phyloP scores from a whole-genome alignment of 2,329 filamentous ascomycete species.

The Dendrostoma leiphaemia region DNA sequence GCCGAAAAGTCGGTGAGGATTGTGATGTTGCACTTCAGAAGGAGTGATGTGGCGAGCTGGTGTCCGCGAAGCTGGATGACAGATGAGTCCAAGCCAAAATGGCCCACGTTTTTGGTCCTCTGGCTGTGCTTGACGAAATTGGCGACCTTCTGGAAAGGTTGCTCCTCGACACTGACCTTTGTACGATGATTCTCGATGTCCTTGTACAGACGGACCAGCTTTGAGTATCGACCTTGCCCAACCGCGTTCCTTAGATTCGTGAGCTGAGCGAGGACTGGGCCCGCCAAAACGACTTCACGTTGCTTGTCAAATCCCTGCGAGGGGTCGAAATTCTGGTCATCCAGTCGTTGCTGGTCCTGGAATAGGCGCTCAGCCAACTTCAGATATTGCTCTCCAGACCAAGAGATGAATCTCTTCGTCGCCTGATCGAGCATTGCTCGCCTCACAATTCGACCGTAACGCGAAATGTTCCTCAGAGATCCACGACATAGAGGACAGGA shows the following conservation, averaged over 20 bases:
- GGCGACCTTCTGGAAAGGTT: constrained; percentile 47
- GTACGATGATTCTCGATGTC: constrained; percentile 22
- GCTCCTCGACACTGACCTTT: constrained; percentile 38
- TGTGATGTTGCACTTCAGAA: constrained; percentile 46
- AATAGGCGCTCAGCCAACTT: constrained; percentile 36
- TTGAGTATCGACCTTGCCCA: constrained; percentile 15
- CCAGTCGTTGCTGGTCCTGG: constrained; percentile 25
- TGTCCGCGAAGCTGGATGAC: constrained; percentile 34
- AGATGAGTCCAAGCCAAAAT: constrained; percentile 35
- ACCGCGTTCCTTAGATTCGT: constrained; percentile 3
- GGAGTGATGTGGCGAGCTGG: constrained; percentile 42
- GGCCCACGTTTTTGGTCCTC: constrained; percentile 23
- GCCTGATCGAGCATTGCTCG: constrained; percentile 60
- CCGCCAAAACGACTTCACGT: neutral
- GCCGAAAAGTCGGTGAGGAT: constrained; percentile 42
- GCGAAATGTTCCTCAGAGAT: constrained; percentile 52
- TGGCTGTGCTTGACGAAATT: constrained; percentile 41
- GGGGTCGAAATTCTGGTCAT: constrained; percentile 3
- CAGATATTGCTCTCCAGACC: constrained; percentile 37
- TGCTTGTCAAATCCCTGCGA: neutral
- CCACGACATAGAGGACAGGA: constrained; percentile 60
- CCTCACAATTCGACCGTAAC: constrained; percentile 62
- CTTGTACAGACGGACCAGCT: constrained; percentile 18
- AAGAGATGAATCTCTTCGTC: constrained; percentile 63
- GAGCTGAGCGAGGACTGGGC: neutral